phyloP scores from a whole-genome alignment of 148 eudicot genomes.

The Persicaria maculosa region DNA sequence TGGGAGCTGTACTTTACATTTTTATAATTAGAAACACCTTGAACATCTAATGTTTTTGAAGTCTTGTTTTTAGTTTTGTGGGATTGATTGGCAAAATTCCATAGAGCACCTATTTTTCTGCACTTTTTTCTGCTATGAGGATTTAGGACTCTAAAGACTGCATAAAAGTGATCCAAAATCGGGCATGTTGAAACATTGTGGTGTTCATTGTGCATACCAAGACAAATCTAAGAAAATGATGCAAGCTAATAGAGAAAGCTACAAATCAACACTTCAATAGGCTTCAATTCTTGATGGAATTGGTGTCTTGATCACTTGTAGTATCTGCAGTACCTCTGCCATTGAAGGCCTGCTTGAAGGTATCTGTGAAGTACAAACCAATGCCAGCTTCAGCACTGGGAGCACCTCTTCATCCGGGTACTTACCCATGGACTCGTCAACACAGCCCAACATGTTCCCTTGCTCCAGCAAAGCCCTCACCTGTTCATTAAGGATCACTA shows the following conservation, averaged over 20 bases:
- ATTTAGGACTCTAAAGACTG: background rate
- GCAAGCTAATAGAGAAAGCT: background rate
- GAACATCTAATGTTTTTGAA: background rate
- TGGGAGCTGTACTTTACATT: background rate
- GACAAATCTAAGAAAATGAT: background rate
- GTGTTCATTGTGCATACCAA: conserved; percentile 2
- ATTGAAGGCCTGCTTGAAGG: conserved; percentile 98
- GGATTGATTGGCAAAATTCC: background rate
- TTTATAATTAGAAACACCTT: background rate
- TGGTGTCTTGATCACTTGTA: conserved; percentile 89
- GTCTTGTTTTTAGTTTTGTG: background rate
- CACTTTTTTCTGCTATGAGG: too few relatives aligned
- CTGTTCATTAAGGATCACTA: conserved; percentile 60
- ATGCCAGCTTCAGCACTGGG: conserved; percentile 78
- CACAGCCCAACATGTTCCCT: conserved; percentile 71
- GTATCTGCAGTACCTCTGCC: conserved; percentile 89
- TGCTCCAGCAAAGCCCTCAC: conserved; percentile 68
- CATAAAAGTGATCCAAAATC: background rate
- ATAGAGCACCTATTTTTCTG: too few relatives aligned
- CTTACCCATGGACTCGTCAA: conserved; percentile 59
- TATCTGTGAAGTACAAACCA: conserved; percentile 88
- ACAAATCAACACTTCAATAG: conserved; percentile 18
- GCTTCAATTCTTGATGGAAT: conserved; percentile 49
- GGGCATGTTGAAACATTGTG: background rate
- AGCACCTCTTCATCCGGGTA: conserved; percentile 85